Conservation (phyloP, 176 grass and related monocot genomes). For the Cenchrus fungigraminus region DNA sequence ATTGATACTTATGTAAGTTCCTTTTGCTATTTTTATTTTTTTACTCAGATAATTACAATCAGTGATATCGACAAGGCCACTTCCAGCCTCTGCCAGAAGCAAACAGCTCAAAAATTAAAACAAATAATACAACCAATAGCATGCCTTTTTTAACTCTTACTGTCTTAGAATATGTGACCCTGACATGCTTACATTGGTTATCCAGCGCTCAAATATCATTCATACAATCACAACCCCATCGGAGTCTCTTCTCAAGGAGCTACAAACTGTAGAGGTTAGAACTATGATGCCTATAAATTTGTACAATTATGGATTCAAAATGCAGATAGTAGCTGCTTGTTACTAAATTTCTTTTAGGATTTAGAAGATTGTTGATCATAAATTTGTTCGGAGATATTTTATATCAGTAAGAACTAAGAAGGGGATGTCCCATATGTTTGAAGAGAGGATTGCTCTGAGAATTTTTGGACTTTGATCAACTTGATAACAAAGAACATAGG, state of each 20-base stretch:
- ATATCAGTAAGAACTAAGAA: not conserved
- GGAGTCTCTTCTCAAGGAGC: conserved; percentile 97
- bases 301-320: conserved; percentile 6
- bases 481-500: not conserved
- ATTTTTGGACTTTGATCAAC: not conserved
- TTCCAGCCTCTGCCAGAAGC: no score
- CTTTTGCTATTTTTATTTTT: conserved; percentile 6
- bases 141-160: not conserved
- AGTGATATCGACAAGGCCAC: no score
- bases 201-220: conserved; percentile 75
- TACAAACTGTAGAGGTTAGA: conserved; percentile 89
- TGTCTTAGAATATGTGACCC: conserved; percentile 22
- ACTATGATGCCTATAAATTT: conserved; percentile 31
- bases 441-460: conserved; percentile 6
- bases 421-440: not conserved
- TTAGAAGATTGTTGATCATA: conserved; percentile 33
- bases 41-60: no score
- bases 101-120: conserved; percentile 1
- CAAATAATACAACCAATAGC: no score
- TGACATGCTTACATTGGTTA: conserved; percentile 45
- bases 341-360: conserved; percentile 4
- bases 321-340: conserved; percentile 8
- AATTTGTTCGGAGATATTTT: not conserved
- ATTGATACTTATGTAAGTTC: conserved; percentile 79
- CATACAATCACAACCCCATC: conserved; percentile 89